Conservation (phyloP, 2,329 filamentous ascomycete genomes). For the Penicillium sp. region DNA sequence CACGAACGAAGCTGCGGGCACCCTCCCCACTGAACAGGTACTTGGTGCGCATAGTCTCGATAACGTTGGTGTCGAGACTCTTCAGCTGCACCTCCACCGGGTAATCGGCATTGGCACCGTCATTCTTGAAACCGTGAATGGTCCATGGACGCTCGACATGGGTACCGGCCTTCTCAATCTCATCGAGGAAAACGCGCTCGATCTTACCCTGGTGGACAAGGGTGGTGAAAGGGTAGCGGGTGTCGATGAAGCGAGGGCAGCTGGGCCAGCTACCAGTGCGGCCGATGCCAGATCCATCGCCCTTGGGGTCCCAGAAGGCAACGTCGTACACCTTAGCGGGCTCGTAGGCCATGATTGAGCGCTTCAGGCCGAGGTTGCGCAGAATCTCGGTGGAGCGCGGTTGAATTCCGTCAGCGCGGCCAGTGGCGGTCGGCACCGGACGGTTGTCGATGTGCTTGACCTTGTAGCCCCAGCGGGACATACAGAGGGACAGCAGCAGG, state of each 20-base stretch:
- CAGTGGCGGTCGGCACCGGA: slow-evolving; percentile 80
- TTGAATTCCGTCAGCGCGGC: slow-evolving; percentile 89
- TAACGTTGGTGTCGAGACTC: slow-evolving; percentile 72
- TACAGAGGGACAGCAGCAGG: slow-evolving; percentile 82
- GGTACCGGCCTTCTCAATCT: slow-evolving; percentile 63
- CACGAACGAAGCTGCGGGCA: slow-evolving; percentile 63
- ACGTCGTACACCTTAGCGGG: slow-evolving; percentile 83
- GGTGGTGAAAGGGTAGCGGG: slow-evolving; percentile 67
- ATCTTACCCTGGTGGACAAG: slow-evolving; percentile 67
- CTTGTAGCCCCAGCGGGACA: slow-evolving; percentile 91
- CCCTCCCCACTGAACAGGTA: slow-evolving; percentile 68
- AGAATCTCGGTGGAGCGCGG: slow-evolving; percentile 85
- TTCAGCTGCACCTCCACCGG: slow-evolving; percentile 79
- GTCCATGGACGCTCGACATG: slow-evolving; percentile 64
- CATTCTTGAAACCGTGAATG: slow-evolving; percentile 65
- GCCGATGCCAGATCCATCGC: slow-evolving; percentile 58
- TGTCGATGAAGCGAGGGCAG: slow-evolving; percentile 79
- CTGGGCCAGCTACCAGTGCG: slow-evolving; percentile 76
- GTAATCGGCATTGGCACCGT: slow-evolving; percentile 67
- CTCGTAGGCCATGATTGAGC: slow-evolving; percentile 82
- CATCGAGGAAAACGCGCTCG: slow-evolving; percentile 64
- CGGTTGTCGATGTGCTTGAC: slow-evolving; percentile 95
- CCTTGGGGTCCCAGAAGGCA: slow-evolving; percentile 66
- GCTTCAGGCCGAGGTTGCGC: slow-evolving; percentile 87
- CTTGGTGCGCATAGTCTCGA: slow-evolving; percentile 68